phyloP scores from a whole-genome alignment of 306 rosid genomes.

The Pyrus betulifolia region DNA sequence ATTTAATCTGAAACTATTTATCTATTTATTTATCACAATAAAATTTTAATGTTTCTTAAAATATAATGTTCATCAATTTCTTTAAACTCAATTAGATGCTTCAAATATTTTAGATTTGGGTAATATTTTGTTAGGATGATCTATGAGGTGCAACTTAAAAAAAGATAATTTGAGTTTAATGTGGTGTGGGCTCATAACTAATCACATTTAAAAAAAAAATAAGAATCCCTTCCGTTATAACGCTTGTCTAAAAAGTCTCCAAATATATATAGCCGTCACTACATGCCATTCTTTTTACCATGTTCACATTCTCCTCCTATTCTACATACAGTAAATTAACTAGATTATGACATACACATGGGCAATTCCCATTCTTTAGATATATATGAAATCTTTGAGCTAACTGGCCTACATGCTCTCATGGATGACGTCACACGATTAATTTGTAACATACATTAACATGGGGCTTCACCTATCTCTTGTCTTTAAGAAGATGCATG shows the following conservation, averaged over 20 bases:
- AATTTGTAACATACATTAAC: not conserved
- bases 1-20: no score
- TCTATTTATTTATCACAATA: no score
- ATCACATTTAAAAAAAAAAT: no score
- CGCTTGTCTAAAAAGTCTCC: not conserved
- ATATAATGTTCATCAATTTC: no score
- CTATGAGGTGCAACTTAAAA: no score
- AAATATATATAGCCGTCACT: not conserved
- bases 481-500: not conserved
- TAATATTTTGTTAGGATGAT: no score
- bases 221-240: no score
- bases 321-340: not conserved
- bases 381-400: not conserved
- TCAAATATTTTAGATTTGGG: no score
- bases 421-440: not conserved
- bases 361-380: not conserved
- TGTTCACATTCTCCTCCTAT: not conserved
- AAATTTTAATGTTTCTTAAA: no score
- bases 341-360: not conserved
- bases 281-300: not conserved
- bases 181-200: no score
- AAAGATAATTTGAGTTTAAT: no score
- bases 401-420: not conserved
- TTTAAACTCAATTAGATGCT: no score
- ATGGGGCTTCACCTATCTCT: not conserved